Evolutionary conservation across 2,329 filamentous ascomycete genomes (phyloP).

Genomic region (Alternaria infectoria): DNA sequence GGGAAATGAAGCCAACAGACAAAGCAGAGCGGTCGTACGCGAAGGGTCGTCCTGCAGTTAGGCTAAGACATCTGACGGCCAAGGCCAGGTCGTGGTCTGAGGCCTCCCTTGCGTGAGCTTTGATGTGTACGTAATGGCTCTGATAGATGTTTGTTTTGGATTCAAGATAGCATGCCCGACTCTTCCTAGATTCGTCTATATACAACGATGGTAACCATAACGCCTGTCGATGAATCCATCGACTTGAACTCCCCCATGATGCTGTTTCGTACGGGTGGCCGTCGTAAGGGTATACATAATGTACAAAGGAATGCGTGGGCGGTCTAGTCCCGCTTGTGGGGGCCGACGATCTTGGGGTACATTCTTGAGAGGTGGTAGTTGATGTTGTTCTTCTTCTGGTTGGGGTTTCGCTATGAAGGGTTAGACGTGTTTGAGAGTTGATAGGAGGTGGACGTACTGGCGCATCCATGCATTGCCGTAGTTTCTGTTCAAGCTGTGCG

Average conservation of each 20-base stretch:
- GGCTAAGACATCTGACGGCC: neutral
- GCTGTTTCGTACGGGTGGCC: constrained; percentile 13
- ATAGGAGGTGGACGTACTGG: constrained; percentile 60
- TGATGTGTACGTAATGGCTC: neutral
- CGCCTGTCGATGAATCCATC: constrained; percentile 25
- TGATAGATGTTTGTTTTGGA: neutral
- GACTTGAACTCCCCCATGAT: constrained; percentile 27
- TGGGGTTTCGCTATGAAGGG: constrained; percentile 58
- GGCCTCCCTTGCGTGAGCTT: neutral
- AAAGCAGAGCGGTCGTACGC: constrained; percentile 1
- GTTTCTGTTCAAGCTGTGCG: constrained; percentile 64
- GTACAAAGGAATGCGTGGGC: constrained; percentile 23
- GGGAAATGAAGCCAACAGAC: neutral
- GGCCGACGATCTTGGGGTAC: constrained; percentile 74
- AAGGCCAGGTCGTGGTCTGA: neutral
- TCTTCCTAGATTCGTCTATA: constrained; percentile 14
- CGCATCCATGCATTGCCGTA: constrained; percentile 79
- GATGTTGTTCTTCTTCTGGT: constrained; percentile 75
- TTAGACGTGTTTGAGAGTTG: constrained; percentile 5
- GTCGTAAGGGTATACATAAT: constrained; percentile 31
- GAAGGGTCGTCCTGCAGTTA: constrained; percentile 1
- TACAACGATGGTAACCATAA: constrained; percentile 23
- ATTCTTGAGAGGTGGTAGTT: constrained; percentile 88
- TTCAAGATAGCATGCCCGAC: neutral
- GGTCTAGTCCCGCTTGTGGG: constrained; percentile 67